Evolutionary conservation across 163 green algal species (phyloP).

Genomic region (Scenedesmus sp.): DNA sequence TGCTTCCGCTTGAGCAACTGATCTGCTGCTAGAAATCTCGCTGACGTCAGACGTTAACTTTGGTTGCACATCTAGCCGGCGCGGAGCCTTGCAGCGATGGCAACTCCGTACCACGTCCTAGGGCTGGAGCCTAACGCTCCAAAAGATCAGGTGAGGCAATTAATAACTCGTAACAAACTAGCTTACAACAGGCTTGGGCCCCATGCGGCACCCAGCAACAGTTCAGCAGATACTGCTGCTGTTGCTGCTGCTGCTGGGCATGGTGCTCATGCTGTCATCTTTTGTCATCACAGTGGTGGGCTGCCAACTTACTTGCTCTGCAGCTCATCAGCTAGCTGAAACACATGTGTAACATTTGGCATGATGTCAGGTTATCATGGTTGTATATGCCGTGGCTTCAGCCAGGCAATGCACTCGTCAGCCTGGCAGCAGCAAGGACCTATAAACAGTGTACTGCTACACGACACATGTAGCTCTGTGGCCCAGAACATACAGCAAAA

Average conservation of each 20-base stretch:
- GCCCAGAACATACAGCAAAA: too few species aligned
- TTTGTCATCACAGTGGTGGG: too few species aligned
- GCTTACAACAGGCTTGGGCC: too few species aligned
- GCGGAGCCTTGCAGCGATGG: not conserved
- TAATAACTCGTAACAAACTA: too few species aligned
- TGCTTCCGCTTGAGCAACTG: not conserved
- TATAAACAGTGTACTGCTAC: too few species aligned
- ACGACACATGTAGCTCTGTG: too few species aligned
- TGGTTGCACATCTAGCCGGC: not conserved
- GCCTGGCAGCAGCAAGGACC: not conserved
- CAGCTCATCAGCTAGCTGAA: not conserved
- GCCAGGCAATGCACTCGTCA: not conserved
- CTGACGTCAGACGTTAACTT: not conserved
- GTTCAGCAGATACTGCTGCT: not conserved
- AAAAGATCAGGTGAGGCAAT: slow-evolving; percentile 35
- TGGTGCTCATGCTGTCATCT: not conserved
- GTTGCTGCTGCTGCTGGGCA: not conserved
- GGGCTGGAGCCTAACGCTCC: slow-evolving; percentile 29
- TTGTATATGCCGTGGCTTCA: not conserved
- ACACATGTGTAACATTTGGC: not conserved
- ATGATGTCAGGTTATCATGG: not conserved
- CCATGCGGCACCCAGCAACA: not conserved
- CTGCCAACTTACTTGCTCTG: not conserved
- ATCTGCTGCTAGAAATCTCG: not conserved
- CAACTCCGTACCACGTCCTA: slow-evolving; percentile 7